Evolutionary conservation across 805 yeast genomes (phyloP), one percentile per base, ranked within the genome.

Genomic region (Torulaspora maleeae): DNA sequence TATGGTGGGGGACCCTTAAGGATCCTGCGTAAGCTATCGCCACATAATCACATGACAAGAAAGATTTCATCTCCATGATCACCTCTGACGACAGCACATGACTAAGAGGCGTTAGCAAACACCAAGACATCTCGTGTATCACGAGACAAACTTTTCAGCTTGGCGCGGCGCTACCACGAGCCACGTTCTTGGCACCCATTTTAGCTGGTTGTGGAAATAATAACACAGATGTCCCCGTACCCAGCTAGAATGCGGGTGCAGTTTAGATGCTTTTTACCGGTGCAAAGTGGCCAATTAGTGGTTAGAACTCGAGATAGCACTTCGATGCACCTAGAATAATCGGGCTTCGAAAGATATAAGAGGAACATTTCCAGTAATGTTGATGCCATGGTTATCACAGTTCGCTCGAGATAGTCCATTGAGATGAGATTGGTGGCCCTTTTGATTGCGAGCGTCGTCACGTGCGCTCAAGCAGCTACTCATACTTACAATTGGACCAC

Each of bases 401-500:
- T 12, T n/a, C 12, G 38, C 19, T 35, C 5, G 15, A 9, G 20
- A 24, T 19, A 16, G 12, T 35, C 15, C 15, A 5, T n/a, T 6
- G 20, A 3, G 41, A 38, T 38, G 32, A 27, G 27, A 11, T 15
- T 27, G 12, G 9, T 15, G 24, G n/a, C 24, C 4, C 41, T 38
- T 13, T 27, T 38, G 12, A 25, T 38, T 15, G 41, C 24, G n/a
- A 22, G 25, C n/a, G 24, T 30, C 13, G 12, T 42, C 40, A 20
- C 44, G 15, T 35, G 39, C 28, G 48, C 37, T 16, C 36, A 36
- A 5, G 64, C 64, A 4, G 51, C 51, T 36, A 79, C 85, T 24
- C 88, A 82, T 54, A 71, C 73, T 10, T 83, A 71, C 74, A 75
- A 78, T 65, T 84, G 78, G 78, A 74, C 81, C 33, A 74, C 86